A percentile compares a stretch with the other conserved stretches of the same genome.
Conservation (phyloP, 768 basidiomycete genomes). For the Rhodotorula taiwanensis region DNA sequence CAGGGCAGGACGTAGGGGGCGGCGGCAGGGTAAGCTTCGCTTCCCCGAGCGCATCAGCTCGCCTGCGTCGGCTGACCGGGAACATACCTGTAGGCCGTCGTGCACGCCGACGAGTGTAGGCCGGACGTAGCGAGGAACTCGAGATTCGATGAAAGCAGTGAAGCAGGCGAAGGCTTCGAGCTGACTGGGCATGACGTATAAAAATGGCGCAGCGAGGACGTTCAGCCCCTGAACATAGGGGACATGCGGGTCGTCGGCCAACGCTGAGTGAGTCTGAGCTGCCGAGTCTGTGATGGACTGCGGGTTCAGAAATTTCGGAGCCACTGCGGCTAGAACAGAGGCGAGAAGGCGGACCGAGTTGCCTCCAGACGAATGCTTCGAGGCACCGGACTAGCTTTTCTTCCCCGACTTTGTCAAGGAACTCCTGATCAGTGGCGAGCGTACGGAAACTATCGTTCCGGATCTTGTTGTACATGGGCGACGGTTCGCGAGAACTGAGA, state of each 20-base stretch:
- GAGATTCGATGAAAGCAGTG: constrained; percentile 87
- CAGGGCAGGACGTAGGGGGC: background rate
- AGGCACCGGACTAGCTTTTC: constrained; percentile 93
- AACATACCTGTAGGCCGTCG: constrained; percentile 73
- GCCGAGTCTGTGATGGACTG: background rate
- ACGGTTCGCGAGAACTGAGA: constrained; percentile 49
- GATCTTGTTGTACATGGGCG: constrained; percentile 82
- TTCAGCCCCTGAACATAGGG: constrained; percentile 99
- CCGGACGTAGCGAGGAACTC: constrained; percentile 92
- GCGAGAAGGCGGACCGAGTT: constrained; percentile 56
- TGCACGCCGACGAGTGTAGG: constrained; percentile 95
- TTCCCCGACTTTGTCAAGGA: constrained; percentile 87
- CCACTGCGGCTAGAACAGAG: background rate
- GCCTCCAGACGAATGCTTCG: constrained; percentile 97
- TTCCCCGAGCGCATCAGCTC: too few species aligned
- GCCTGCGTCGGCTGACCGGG: background rate
- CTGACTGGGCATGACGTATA: constrained; percentile 95
- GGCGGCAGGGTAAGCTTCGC: too few species aligned
- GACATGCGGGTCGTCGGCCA: constrained; percentile 12
- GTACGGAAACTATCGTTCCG: constrained; percentile 96
- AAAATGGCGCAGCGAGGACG: constrained; percentile 92
- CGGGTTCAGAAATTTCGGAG: background rate
- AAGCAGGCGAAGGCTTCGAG: constrained; percentile 98
- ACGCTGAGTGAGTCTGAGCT: too few species aligned
- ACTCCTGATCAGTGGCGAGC: constrained; percentile 90